phyloP scores from a whole-genome alignment of 192 early-diverging fungal genomes.

The Powellomyces hirtus region DNA sequence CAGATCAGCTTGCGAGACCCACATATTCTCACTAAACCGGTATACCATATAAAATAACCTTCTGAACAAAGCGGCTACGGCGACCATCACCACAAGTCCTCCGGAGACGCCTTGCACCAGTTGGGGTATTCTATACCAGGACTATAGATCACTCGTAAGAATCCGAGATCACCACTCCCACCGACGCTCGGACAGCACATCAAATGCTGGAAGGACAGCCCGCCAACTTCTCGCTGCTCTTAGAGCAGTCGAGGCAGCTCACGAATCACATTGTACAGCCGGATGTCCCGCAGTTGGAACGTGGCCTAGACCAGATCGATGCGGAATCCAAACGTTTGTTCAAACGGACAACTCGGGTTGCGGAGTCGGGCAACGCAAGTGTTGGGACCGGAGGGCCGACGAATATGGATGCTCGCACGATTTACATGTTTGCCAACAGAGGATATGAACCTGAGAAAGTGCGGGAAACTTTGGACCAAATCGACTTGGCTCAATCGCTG shows the following conservation, averaged over 20 bases:
- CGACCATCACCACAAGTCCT: too few relatives aligned
- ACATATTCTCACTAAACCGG: too few relatives aligned
- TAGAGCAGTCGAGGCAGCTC: conserved; percentile 73
- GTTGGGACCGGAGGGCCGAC: conserved; percentile 35
- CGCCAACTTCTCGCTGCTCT: conserved; percentile 44
- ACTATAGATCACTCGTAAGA: too few relatives aligned
- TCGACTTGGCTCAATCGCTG: conserved; percentile 70
- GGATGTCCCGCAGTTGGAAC: conserved; percentile 73
- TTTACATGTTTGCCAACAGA: conserved; percentile 70
- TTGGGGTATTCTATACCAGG: too few relatives aligned
- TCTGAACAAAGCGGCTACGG: too few relatives aligned
- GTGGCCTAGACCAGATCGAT: conserved; percentile 88
- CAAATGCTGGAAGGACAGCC: not conserved
- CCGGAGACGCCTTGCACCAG: too few relatives aligned
- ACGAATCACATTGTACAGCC: conserved; percentile 67
- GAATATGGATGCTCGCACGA: conserved; percentile 41
- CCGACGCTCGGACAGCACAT: too few relatives aligned
- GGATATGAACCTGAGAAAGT: conserved; percentile 79
- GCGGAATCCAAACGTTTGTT: conserved; percentile 75
- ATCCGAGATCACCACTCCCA: too few relatives aligned
- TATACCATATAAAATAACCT: too few relatives aligned
- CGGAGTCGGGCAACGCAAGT: conserved; percentile 18
- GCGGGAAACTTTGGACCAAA: conserved; percentile 55
- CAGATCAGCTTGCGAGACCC: too few relatives aligned
- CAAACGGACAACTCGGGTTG: conserved; percentile 27